A percentile compares a stretch with the other conserved stretches of the same genome.
phyloP scores from a whole-genome alignment of 192 early-diverging fungal species.

The Thoreauomyces humboldtii region DNA sequence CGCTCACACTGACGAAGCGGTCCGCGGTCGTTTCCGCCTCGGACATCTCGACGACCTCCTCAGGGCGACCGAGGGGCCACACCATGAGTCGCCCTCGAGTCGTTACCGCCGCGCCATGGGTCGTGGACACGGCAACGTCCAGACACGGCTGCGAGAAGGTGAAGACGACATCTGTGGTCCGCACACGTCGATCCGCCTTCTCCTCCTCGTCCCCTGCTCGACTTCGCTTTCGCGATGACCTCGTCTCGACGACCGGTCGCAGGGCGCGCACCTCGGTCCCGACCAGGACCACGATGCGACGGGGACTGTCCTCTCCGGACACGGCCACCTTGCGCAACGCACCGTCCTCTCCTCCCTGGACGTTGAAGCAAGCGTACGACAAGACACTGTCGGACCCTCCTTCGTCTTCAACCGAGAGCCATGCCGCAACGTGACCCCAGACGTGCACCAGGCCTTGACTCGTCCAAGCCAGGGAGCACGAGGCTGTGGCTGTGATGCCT shows the following conservation, averaged over 20 bases:
- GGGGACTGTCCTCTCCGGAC: background rate
- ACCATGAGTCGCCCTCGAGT: background rate
- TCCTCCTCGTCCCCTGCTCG: background rate
- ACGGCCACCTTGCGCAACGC: background rate
- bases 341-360: no score
- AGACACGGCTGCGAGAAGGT: background rate
- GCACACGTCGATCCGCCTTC: background rate
- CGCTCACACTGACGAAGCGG: background rate
- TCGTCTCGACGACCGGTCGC: no score
- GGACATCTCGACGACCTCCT: background rate
- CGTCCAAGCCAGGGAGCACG: constrained; percentile 16
- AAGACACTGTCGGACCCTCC: no score
- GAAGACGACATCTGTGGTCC: background rate
- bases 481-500: constrained; percentile 14
- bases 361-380: no score
- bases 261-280: no score
- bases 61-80: background rate
- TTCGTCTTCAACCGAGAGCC: no score
- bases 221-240: background rate
- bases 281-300: no score
- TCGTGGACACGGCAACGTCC: constrained; percentile 11
- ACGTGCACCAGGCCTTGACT: background rate
- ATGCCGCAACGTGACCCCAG: no score
- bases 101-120: background rate
- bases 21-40: background rate